These are phyloP conservation scores for Clavispora santaluciae DNA, from an alignment of 805 yeast species.

Conservation along the genomic window DNA sequence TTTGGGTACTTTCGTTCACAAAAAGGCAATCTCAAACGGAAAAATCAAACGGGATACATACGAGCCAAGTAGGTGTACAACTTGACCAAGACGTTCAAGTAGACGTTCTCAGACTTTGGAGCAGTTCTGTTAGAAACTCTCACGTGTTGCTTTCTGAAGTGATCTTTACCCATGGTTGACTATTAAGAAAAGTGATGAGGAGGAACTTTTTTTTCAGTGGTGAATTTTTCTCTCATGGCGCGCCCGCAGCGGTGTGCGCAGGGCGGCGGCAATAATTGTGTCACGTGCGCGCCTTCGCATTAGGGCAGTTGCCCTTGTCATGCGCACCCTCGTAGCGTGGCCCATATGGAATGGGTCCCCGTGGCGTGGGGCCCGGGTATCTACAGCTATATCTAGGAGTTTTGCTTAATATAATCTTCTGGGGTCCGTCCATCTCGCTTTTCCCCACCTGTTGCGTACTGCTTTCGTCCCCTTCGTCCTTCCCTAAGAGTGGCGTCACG, in stretches of 20 bases:
- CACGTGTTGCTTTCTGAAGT: conserved; percentile 92
- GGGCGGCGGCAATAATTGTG: not conserved
- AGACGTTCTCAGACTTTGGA: conserved; percentile 99
- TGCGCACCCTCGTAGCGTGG: no score
- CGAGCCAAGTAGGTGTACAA: conserved; percentile 99
- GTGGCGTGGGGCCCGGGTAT: no score
- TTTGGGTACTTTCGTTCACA: not conserved
- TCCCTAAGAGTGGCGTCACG: not conserved
- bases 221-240: conserved; percentile 2
- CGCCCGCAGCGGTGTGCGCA: conserved; percentile 1
- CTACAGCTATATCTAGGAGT: no score
- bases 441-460: no score
- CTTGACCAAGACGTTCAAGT: conserved; percentile 96
- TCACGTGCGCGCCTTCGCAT: not conserved
- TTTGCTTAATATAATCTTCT: no score
- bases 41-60: conserved; percentile 46
- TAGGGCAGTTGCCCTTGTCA: conserved; percentile 4
- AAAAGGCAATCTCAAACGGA: not conserved
- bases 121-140: conserved; percentile 96
- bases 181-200: conserved; percentile 13
- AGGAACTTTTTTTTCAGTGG: conserved; percentile 1
- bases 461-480: no score
- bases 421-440: no score
- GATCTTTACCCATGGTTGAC: conserved; percentile 88
- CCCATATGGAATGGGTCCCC: no score